phyloP scores from a whole-genome alignment of 305 asterid species.

The Fraxinus albicans region DNA sequence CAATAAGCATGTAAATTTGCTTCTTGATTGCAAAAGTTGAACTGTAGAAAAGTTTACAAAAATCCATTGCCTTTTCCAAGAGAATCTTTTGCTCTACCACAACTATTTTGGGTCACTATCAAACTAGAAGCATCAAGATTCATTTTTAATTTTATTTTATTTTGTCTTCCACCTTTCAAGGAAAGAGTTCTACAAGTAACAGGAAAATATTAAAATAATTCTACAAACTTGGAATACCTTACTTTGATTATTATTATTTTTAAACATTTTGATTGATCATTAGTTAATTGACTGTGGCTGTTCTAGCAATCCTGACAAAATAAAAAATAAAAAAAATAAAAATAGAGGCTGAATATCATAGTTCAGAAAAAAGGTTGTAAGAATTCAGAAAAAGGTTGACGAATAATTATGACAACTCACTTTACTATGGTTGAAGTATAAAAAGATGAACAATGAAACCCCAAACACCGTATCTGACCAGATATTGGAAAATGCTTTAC shows the following conservation, averaged over 20 bases:
- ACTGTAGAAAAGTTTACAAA: background rate
- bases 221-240: background rate
- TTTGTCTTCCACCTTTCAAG: background rate
- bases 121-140: background rate
- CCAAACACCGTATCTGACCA: slow-evolving; percentile 93
- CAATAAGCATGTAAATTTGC: background rate
- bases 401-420: slow-evolving; percentile 46
- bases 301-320: slow-evolving; percentile 5
- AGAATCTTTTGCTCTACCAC: background rate
- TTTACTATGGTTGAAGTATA: slow-evolving; percentile 73
- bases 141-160: no score
- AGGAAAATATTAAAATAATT: background rate
- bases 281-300: background rate
- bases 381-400: slow-evolving; percentile 11
- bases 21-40: background rate
- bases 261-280: background rate
- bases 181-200: background rate
- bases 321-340: background rate
- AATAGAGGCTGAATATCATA: slow-evolving; percentile 3
- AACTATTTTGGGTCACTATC: background rate
- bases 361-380: background rate
- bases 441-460: slow-evolving; percentile 72
- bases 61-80: background rate
- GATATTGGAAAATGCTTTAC: slow-evolving; percentile 88
- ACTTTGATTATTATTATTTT: background rate